A percentile compares a stretch with the other conserved stretches of the same genome.
These are phyloP conservation scores for Clonostachys solani DNA, from an alignment of 2,329 filamentous ascomycete genomes.

Conservation along the genomic window DNA sequence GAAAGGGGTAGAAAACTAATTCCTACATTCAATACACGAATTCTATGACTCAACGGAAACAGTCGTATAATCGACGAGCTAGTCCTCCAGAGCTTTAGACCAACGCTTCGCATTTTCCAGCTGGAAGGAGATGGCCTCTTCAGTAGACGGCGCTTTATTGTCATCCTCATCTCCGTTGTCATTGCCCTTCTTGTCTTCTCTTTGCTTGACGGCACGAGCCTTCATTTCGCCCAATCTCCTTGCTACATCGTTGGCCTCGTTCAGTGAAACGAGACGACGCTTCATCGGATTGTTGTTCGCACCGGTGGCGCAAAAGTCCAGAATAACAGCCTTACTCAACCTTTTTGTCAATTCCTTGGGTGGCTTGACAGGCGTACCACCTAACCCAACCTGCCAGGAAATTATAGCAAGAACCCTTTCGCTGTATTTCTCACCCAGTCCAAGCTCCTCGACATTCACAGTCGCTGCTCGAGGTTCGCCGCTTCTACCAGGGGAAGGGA, in stretches of 20 bases:
- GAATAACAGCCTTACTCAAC: conserved; percentile 13
- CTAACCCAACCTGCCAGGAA: conserved; percentile 17
- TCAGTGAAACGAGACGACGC: conserved; percentile 47
- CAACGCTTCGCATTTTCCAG: too few species aligned
- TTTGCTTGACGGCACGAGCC: conserved; percentile 18
- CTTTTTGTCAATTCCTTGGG: conserved; percentile 3
- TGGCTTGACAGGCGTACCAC: conserved; percentile 7
- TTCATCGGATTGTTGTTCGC: conserved; percentile 24
- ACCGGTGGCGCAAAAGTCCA: conserved; percentile 25
- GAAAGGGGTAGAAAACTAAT: too few species aligned
- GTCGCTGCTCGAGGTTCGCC: neutral
- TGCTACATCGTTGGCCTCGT: conserved; percentile 55
- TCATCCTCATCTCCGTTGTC: conserved; percentile 14
- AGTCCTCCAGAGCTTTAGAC: too few species aligned
- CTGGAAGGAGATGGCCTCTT: too few species aligned
- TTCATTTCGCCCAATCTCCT: conserved; percentile 49
- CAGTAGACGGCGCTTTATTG: neutral
- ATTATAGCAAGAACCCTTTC: conserved; percentile 11
- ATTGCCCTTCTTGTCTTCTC: conserved; percentile 15
- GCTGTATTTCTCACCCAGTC: conserved; percentile 6
- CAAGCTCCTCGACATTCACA: neutral
- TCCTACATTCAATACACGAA: too few species aligned
- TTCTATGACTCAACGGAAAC: too few species aligned
- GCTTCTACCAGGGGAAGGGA: neutral
- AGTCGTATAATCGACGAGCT: too few species aligned